A percentile compares a stretch with the other conserved stretches of the same genome.
Conservation (phyloP, 495 filamentous ascomycete genomes). For the Barbatosphaeria neglecta region DNA sequence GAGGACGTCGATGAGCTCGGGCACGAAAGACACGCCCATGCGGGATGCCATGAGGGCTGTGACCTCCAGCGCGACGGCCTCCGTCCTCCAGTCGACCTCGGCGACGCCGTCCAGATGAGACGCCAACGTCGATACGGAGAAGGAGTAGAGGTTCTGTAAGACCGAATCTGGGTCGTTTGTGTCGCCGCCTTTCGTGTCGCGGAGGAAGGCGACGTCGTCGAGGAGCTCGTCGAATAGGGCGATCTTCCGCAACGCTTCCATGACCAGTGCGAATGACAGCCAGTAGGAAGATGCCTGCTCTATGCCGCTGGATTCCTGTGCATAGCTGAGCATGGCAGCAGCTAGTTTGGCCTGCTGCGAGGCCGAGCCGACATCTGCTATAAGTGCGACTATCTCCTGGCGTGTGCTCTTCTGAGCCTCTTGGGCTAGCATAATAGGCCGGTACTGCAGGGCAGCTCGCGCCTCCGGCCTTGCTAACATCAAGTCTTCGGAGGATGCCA, state of each 20-base stretch:
- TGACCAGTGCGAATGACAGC: conserved; percentile 65
- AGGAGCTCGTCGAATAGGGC: conserved; percentile 58
- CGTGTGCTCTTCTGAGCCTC: conserved; percentile 55
- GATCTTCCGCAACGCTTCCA: conserved; percentile 34
- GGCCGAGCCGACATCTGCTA: conserved; percentile 33
- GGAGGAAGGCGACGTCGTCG: conserved; percentile 35
- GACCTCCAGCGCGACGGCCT: conserved; percentile 63
- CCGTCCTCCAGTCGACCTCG: conserved; percentile 53
- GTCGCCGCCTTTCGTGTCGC: conserved; percentile 9
- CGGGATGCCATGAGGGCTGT: conserved; percentile 59
- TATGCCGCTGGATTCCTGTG: conserved; percentile 42
- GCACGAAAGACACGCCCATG: conserved; percentile 58
- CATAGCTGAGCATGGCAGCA: conserved; percentile 44
- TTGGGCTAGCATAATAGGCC: conserved; percentile 50
- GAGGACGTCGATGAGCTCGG: conserved; percentile 80
- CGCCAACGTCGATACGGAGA: conserved; percentile 54
- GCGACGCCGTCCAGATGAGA: conserved; percentile 33
- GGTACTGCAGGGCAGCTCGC: conserved; percentile 35
- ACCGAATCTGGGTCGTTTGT: conserved; percentile 38
- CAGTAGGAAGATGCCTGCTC: conserved; percentile 63
- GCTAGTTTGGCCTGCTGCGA: conserved; percentile 36
- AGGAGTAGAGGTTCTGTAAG: conserved; percentile 70
- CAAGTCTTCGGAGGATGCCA: conserved; percentile 13
- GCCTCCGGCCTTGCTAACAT: conserved; percentile 12
- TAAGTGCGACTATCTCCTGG: conserved; percentile 30